phyloP scores from a whole-genome alignment of 345 rosid species.

The Camelina laxa region DNA sequence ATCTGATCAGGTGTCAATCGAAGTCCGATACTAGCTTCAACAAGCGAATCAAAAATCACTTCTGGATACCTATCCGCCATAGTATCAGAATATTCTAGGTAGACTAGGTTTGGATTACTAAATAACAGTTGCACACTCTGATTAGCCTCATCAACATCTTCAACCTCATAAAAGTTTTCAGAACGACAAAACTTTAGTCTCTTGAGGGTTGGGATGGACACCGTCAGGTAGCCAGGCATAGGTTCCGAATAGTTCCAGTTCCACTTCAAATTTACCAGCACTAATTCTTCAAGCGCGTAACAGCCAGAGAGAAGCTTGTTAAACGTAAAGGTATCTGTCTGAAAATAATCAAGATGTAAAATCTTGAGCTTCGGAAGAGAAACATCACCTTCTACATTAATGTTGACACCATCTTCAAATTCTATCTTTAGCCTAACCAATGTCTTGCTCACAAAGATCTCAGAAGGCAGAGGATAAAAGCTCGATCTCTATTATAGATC shows the following conservation, averaged over 20 bases:
- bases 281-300: not conserved
- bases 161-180: not conserved
- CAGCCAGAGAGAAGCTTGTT: constrained; percentile 3
- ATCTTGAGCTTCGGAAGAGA: constrained; percentile 1
- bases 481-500: too few species aligned
- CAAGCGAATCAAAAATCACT: not conserved
- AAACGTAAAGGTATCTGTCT: not conserved
- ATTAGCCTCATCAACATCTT: not conserved
- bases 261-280: not conserved
- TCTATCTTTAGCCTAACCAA: not conserved
- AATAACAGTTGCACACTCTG: not conserved
- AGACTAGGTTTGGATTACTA: not conserved
- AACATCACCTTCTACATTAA: not conserved
- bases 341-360: not conserved
- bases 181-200: not conserved
- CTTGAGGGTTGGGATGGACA: not conserved
- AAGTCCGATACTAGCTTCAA: not conserved
- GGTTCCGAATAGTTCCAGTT: not conserved
- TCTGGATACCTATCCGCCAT: not conserved
- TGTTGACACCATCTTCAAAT: not conserved
- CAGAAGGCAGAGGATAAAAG: not conserved
- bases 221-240: not conserved
- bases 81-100: not conserved
- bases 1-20: not conserved
- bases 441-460: not conserved